These are phyloP conservation scores for Shiraia sp. DNA, from an alignment of 2,329 filamentous ascomycete genomes.

Conservation along the genomic window DNA sequence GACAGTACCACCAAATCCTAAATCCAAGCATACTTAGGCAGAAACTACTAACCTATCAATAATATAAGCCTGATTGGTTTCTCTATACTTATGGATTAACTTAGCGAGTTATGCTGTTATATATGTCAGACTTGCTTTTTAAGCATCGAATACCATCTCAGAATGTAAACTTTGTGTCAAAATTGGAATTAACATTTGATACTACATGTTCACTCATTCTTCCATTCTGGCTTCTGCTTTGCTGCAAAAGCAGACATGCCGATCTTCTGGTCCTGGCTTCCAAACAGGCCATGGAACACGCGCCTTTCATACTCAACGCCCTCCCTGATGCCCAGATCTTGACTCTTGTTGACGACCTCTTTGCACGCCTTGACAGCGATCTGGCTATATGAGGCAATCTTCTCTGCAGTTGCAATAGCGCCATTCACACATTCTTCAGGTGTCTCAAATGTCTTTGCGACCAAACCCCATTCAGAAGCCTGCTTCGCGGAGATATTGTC, in stretches of 20 bases:
- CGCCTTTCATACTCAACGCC: conserved; percentile 94
- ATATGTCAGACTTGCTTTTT: too few species aligned
- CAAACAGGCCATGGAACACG: conserved; percentile 91
- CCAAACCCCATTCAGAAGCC: conserved; percentile 88
- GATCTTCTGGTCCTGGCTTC: conserved; percentile 95
- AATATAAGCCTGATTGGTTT: too few species aligned
- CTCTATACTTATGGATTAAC: too few species aligned
- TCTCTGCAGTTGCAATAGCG: conserved; percentile 81
- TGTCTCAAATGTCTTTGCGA: conserved; percentile 76
- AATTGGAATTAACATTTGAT: not conserved
- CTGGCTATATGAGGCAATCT: conserved; percentile 81
- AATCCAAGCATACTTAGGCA: too few species aligned
- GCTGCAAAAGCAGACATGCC: conserved; percentile 92
- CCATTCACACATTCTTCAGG: conserved; percentile 82
- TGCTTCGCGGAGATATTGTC: conserved; percentile 79
- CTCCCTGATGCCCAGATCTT: conserved; percentile 83
- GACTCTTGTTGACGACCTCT: conserved; percentile 99
- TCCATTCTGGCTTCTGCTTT: conserved; percentile 93
- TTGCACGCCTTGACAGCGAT: conserved; percentile 90
- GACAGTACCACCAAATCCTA: too few species aligned
- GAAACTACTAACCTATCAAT: too few species aligned
- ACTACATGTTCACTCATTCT: conserved; percentile 63
- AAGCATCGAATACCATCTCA: too few species aligned
- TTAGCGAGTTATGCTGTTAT: too few species aligned
- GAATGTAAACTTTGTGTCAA: not conserved